These are phyloP conservation scores for Didymella exigua DNA, from an alignment of 2,329 filamentous ascomycete species.

Conservation along the genomic window DNA sequence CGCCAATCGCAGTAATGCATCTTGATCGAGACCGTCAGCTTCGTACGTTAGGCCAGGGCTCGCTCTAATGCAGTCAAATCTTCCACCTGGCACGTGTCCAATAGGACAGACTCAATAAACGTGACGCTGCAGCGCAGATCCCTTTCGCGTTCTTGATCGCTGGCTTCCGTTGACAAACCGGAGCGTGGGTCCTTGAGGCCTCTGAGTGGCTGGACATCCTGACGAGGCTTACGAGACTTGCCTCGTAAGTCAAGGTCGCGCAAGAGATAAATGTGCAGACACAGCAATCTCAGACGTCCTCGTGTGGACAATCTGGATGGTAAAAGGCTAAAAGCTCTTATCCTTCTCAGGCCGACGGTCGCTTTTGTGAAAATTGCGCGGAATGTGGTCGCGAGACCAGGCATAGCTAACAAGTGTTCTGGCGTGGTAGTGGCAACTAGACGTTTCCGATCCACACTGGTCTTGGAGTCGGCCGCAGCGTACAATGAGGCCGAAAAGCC, in stretches of 20 bases:
- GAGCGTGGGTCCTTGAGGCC: background rate
- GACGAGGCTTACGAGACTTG: background rate
- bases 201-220: background rate
- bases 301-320: too few relatives aligned
- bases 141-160: background rate
- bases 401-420: constrained; percentile 1
- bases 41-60: background rate
- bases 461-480: constrained; percentile 11
- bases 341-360: background rate
- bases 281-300: background rate
- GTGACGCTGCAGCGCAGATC: background rate
- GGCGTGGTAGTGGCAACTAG: constrained; percentile 15
- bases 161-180: background rate
- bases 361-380: background rate
- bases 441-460: constrained; percentile 15
- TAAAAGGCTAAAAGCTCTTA: background rate
- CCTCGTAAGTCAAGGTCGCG: background rate
- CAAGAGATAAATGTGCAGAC: background rate
- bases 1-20: constrained; percentile 9
- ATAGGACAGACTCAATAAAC: background rate
- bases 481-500: constrained; percentile 18
- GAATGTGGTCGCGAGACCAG: background rate
- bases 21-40: constrained; percentile 1
- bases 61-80: background rate
- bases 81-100: background rate